phyloP scores from a whole-genome alignment of 768 basidiomycete genomes.

The Leccinum incarnatum region DNA sequence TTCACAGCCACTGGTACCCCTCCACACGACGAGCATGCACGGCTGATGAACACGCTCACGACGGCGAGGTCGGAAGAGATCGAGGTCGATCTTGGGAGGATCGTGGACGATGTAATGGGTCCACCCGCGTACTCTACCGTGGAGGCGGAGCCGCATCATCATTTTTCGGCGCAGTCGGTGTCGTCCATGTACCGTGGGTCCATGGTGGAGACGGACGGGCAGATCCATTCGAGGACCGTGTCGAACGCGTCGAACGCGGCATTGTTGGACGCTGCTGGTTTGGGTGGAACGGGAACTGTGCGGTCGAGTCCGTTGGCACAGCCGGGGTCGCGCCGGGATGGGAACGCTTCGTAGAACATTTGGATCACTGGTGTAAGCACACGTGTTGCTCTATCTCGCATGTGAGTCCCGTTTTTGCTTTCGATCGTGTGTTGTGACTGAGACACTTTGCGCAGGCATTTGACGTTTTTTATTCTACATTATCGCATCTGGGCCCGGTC shows the following conservation, averaged over 20 bases:
- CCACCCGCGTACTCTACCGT: constrained; percentile 14
- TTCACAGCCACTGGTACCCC: constrained; percentile 26
- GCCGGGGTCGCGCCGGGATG: not conserved
- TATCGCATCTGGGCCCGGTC: not conserved
- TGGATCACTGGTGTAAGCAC: not conserved
- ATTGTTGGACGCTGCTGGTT: constrained; percentile 25
- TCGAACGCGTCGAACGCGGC: constrained; percentile 22
- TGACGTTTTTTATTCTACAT: not conserved
- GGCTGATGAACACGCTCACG: constrained; percentile 22
- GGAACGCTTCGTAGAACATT: not conserved
- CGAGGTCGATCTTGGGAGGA: constrained; percentile 39
- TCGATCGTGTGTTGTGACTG: not conserved
- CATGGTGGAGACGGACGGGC: constrained; percentile 2
- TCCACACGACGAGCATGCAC: constrained; percentile 31
- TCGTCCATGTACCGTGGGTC: constrained; percentile 22
- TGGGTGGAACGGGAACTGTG: constrained; percentile 4
- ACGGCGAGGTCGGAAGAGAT: constrained; percentile 5
- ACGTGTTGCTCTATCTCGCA: constrained; percentile 1
- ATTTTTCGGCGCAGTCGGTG: constrained; percentile 26
- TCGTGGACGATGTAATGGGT: constrained; percentile 52
- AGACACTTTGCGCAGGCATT: not conserved
- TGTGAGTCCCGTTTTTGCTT: not conserved
- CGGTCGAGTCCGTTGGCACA: constrained; percentile 25
- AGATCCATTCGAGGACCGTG: constrained; percentile 16
- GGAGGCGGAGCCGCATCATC: not conserved